Percentiles rank a stretch among this genome's conserved stretches.
Evolutionary conservation across 1,139 yeast species (phyloP).

Genomic region (Arxiozyma telluris): DNA sequence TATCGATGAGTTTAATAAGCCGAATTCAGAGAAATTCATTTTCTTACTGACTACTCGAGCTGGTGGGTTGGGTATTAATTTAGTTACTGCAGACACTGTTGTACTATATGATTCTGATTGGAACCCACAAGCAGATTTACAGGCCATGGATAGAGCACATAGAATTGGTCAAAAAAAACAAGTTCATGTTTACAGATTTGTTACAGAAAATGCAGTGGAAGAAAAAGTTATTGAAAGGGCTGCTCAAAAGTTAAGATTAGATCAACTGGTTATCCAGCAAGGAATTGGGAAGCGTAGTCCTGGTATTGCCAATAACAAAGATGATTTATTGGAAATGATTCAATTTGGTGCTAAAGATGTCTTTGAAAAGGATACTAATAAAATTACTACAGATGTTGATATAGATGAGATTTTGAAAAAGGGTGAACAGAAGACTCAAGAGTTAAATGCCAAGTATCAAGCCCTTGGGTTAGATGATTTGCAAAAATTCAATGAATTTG

Average conservation of each 20-base stretch:
- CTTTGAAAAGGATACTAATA: slow-evolving; percentile 33
- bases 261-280: slow-evolving; percentile 75
- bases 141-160: slow-evolving; percentile 97
- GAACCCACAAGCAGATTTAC: slow-evolving; percentile 99
- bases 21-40: slow-evolving; percentile 79
- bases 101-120: slow-evolving; percentile 93
- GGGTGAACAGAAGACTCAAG: slow-evolving; percentile 56
- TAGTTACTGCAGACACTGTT: slow-evolving; percentile 90
- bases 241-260: slow-evolving; percentile 66
- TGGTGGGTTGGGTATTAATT: slow-evolving; percentile 97
- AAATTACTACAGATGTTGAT: slow-evolving; percentile 37
- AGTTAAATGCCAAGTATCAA: slow-evolving; percentile 54
- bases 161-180: slow-evolving; percentile 98
- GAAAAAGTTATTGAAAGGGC: slow-evolving; percentile 85
- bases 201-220: slow-evolving; percentile 90
- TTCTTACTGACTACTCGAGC: slow-evolving; percentile 90
- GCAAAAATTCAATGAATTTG: slow-evolving; percentile 47
- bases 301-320: slow-evolving; percentile 46
- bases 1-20: slow-evolving; percentile 86
- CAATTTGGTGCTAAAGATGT: slow-evolving; percentile 70
- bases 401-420: slow-evolving; percentile 51
- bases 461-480: slow-evolving; percentile 65
- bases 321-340: slow-evolving; percentile 69
- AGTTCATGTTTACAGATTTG: slow-evolving; percentile 88
- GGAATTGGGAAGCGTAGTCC: slow-evolving; percentile 38